These are phyloP conservation scores for Osmozyma mogii DNA, from an alignment of 805 yeast genomes.

Conservation along the genomic window DNA sequence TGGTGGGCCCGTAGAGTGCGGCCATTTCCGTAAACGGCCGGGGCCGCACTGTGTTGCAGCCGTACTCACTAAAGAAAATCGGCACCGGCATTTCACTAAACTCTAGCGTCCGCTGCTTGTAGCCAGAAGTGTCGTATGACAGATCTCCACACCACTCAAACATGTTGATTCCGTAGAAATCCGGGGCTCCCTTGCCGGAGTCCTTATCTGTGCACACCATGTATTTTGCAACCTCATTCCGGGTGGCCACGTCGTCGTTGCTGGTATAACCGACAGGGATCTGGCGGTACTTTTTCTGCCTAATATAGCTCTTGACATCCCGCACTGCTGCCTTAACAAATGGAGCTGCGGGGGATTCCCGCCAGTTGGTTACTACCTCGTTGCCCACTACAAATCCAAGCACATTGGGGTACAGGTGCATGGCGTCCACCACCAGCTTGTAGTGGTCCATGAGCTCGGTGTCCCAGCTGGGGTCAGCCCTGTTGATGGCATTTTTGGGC, in stretches of 20 bases:
- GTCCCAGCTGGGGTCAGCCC: slow-evolving; percentile 30
- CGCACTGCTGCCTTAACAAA: slow-evolving; percentile 31
- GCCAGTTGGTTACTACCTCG: slow-evolving; percentile 27
- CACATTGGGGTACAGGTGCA: slow-evolving; percentile 24
- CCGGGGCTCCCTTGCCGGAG: slow-evolving; percentile 11
- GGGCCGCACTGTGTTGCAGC: slow-evolving; percentile 29
- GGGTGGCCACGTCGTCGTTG: slow-evolving; percentile 27
- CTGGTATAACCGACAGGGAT: slow-evolving; percentile 37
- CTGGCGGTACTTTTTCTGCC: slow-evolving; percentile 18
- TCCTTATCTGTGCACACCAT: slow-evolving; percentile 20
- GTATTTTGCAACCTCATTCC: slow-evolving; percentile 21
- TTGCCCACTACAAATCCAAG: slow-evolving; percentile 36
- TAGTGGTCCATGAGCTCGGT: slow-evolving; percentile 21
- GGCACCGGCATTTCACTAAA: slow-evolving; percentile 26
- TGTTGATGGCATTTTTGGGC: slow-evolving; percentile 26
- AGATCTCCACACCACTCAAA: slow-evolving; percentile 39
- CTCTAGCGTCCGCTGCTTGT: slow-evolving; percentile 26
- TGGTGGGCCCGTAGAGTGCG: slow-evolving; percentile 22
- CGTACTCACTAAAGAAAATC: slow-evolving; percentile 32
- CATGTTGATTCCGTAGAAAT: slow-evolving; percentile 31
- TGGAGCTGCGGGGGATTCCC: slow-evolving; percentile 22
- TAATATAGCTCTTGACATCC: slow-evolving; percentile 24
- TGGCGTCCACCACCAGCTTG: slow-evolving; percentile 25
- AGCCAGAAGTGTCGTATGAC: slow-evolving; percentile 28
- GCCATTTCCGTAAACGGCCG: slow-evolving; percentile 34